phyloP scores from a whole-genome alignment of 768 basidiomycete species.

The Mycena indigotica region DNA sequence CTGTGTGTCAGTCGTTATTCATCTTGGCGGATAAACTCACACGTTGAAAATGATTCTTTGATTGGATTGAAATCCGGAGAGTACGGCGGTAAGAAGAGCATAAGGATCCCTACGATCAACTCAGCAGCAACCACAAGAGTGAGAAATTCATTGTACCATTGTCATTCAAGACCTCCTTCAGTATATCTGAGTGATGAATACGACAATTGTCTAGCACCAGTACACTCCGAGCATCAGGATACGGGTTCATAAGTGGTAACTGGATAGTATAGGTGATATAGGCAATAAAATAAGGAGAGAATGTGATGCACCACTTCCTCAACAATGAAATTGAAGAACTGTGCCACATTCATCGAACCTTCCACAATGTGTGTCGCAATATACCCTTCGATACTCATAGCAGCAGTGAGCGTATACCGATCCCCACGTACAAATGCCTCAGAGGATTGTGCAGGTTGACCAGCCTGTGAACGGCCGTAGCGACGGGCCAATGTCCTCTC shows the following conservation, averaged over 20 bases:
- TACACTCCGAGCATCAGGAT: neutral
- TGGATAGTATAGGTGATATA: neutral
- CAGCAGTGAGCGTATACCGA: conserved; percentile 26
- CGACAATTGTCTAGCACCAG: conserved; percentile 2
- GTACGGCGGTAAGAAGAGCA: conserved; percentile 1
- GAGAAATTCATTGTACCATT: neutral
- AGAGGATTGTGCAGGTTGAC: neutral
- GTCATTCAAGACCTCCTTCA: neutral
- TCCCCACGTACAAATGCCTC: conserved; percentile 21
- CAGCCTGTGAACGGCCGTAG: neutral
- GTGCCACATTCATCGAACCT: conserved; percentile 23
- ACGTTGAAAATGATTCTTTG: neutral
- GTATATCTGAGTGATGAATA: neutral
- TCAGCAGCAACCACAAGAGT: too few species aligned
- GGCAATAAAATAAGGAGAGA: neutral
- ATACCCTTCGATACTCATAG: conserved; percentile 28
- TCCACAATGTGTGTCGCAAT: conserved; percentile 24
- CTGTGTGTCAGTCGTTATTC: too few species aligned
- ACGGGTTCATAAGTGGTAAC: neutral
- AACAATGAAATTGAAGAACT: conserved; percentile 30
- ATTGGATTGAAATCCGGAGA: conserved; percentile 1
- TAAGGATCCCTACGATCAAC: neutral
- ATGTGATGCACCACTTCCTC: conserved; percentile 23
- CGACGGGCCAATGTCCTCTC: neutral
- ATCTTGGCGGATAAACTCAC: too few species aligned